Percentiles rank a stretch among this genome's conserved stretches.
These are phyloP conservation scores for Liriodendron chinense DNA, from an alignment of 164 flowering plant genomes.

Conservation along the genomic window DNA sequence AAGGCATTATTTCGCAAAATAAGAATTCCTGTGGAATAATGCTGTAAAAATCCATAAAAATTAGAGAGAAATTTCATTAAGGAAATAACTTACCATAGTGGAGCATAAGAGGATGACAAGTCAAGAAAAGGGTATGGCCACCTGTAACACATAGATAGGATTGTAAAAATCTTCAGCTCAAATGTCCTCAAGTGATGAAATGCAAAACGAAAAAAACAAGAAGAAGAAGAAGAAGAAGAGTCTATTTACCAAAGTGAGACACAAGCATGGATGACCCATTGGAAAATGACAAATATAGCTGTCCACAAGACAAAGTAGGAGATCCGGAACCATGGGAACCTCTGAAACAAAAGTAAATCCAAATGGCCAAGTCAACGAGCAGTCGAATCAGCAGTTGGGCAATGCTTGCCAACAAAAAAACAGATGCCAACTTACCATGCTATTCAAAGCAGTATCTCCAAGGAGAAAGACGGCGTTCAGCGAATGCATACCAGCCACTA, in stretches of 20 bases:
- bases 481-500: slow-evolving; percentile 71
- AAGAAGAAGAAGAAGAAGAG: background rate
- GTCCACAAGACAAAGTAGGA: slow-evolving; percentile 85
- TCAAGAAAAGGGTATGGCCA: slow-evolving; percentile 74
- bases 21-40: background rate
- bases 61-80: background rate
- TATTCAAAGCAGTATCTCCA: slow-evolving; percentile 69
- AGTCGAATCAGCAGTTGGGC: background rate
- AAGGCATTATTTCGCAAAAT: too few species aligned
- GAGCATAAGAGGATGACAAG: slow-evolving; percentile 56
- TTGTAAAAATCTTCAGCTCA: background rate
- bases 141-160: slow-evolving; percentile 23
- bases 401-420: background rate
- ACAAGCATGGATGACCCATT: slow-evolving; percentile 83
- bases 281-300: slow-evolving; percentile 59
- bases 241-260: slow-evolving; percentile 45
- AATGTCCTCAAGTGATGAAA: background rate
- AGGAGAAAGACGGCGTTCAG: slow-evolving; percentile 77
- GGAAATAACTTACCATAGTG: slow-evolving; percentile 38
- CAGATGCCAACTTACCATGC: slow-evolving; percentile 36
- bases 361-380: background rate
- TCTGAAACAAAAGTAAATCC: slow-evolving; percentile 31
- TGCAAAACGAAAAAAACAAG: background rate
- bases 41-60: background rate
- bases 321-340: slow-evolving; percentile 82